Conservation (phyloP, 257 asterid species). For the Avicennia marina region DNA sequence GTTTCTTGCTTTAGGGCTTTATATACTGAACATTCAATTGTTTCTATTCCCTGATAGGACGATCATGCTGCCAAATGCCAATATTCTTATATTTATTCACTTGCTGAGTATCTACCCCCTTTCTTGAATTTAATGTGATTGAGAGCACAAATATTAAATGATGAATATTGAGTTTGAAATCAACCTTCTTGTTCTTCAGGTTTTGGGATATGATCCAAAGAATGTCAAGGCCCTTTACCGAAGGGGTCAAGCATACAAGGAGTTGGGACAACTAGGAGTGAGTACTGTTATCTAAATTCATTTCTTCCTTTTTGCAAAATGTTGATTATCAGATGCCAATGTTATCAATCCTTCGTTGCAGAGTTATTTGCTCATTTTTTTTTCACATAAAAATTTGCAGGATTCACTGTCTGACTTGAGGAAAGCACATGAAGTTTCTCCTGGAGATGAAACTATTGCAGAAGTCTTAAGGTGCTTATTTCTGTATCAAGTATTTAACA, state of each 20-base stretch:
- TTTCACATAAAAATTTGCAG: constrained; percentile 33
- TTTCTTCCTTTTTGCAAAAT: constrained; percentile 15
- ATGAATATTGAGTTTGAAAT: no score
- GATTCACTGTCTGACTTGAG: constrained; percentile 83
- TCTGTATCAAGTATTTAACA: constrained; percentile 7
- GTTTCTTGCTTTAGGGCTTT: no score
- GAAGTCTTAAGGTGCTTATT: constrained; percentile 70
- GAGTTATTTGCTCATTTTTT: constrained; percentile 5
- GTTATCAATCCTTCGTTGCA: constrained; percentile 1
- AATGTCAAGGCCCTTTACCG: constrained; percentile 90
- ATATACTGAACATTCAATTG: no score
- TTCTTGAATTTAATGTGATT: no score
- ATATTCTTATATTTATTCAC: no score
- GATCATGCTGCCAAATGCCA: no score
- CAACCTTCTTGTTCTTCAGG: no score
- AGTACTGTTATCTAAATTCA: constrained; percentile 29
- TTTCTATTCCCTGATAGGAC: no score
- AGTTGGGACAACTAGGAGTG: constrained; percentile 63
- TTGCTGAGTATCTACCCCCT: no score
- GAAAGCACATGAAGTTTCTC: constrained; percentile 79
- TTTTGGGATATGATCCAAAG: constrained; percentile 57
- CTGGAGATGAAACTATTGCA: constrained; percentile 86
- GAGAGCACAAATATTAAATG: no score
- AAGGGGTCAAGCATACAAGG: constrained; percentile 90
- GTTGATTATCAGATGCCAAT: constrained; percentile 15